Base-by-base conservation (phyloP, 768 basidiomycete species). In the Antrodiella citrinella region DNA sequence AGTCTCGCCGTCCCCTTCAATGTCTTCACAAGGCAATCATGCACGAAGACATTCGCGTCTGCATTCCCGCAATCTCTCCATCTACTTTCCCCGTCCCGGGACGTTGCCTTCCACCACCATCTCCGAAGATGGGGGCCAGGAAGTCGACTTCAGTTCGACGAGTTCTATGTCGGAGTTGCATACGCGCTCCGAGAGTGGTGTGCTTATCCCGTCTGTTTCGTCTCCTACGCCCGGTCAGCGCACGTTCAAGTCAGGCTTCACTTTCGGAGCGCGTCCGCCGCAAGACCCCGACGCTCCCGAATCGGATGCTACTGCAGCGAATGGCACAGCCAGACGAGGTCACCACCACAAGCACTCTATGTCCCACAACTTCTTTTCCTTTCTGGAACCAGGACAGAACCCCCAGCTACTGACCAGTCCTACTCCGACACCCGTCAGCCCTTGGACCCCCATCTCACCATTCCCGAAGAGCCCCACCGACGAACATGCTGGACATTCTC, bases 331-430 rank as follows among this genome's bases (percentile, higher is more conserved):
- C 1, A 58, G 70, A 0, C 57, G 74, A 2, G 90, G 89, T 0
- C 90, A 91, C 60, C 86, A 96, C 66, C 93, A 95, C 61, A 91
- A 92, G 65, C 93, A 95, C 65, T 95, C 91, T 0, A 66, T 93
- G 10, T 95, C 92, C 0, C 92, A 96, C 64, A 91, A 90, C 59
- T 93, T 96, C 67, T 95, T 95, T 68, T 92, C 91, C 0, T 96
- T 96, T 62, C 82, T 97, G 40, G 91, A 94, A 57, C 91, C 91
- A 1, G 82, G 81, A 22, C 57, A 44, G 42, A 52, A 54, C 48
- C 51, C 54, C 2, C 69, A 75, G 23, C 59, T 82, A 19, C 77
- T 78, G 48, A 78, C 80, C 0, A 70, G 75, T 53, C 81, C 82
- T 0, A 78, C 82, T 2, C 79, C 78, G 0, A 73, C 67, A 2